These are phyloP conservation scores for Thielaviopsis cerberus DNA, from an alignment of 2,329 filamentous ascomycete genomes.

Conservation along the genomic window DNA sequence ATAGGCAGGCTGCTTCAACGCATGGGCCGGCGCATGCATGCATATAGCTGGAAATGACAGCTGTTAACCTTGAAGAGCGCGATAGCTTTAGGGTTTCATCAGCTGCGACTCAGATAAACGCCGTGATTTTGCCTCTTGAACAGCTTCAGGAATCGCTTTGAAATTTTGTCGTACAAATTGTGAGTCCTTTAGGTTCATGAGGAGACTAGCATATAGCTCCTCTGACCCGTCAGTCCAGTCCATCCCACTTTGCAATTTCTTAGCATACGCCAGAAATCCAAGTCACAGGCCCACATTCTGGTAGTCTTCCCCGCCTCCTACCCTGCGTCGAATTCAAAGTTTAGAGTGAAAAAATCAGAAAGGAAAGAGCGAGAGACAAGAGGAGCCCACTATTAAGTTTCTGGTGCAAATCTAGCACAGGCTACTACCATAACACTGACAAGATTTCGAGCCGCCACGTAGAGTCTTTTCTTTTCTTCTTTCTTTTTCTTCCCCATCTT, in stretches of 20 bases:
- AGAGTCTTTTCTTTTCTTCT: conserved; percentile 1
- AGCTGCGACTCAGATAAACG: too few species aligned
- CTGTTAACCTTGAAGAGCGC: neutral
- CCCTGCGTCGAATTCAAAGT: neutral
- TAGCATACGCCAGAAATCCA: neutral
- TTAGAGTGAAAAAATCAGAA: neutral
- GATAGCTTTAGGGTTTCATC: too few species aligned
- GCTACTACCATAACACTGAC: neutral
- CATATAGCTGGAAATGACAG: neutral
- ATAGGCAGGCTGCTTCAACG: too few species aligned
- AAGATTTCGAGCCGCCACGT: conserved; percentile 4
- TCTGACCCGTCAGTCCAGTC: neutral
- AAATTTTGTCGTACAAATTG: too few species aligned
- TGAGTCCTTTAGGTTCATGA: too few species aligned
- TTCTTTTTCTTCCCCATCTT: neutral
- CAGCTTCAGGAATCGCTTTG: too few species aligned
- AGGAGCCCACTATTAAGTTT: neutral
- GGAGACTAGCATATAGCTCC: neutral
- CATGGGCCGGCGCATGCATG: neutral
- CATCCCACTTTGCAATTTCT: neutral
- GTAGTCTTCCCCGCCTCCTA: neutral
- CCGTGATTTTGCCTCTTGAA: too few species aligned
- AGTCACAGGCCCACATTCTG: neutral
- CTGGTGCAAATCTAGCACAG: neutral
- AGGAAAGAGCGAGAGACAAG: neutral